A percentile compares a stretch with the other conserved stretches of the same genome.
Evolutionary conservation across 2,329 filamentous ascomycete species (phyloP).

Genomic region (Scedosporium dehoogii): DNA sequence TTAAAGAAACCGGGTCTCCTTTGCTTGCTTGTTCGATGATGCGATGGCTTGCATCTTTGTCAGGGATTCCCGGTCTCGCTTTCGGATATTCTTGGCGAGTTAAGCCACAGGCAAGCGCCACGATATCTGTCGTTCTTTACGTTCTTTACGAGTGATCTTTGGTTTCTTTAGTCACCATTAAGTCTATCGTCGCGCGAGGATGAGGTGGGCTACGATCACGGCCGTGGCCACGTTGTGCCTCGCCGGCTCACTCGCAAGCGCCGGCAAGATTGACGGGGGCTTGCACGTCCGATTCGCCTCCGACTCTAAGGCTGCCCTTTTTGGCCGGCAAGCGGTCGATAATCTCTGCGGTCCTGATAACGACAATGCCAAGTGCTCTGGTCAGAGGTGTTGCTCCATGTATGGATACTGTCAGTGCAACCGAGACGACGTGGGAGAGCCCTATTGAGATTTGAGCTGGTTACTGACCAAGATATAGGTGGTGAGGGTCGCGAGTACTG

Average conservation of each 20-base stretch:
- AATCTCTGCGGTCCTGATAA: background rate
- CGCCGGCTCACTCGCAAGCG: background rate
- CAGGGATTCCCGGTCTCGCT: background rate
- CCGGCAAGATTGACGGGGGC: background rate
- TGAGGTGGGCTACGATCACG: background rate
- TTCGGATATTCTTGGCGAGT: background rate
- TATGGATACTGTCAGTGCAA: constrained; percentile 11
- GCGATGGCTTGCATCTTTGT: background rate
- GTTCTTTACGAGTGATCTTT: background rate
- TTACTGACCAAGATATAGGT: background rate
- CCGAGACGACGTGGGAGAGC: too few species aligned
- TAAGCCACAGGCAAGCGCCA: background rate
- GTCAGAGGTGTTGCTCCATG: constrained; percentile 11
- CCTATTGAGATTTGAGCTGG: too few species aligned
- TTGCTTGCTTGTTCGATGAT: background rate
- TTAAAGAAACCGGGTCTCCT: background rate
- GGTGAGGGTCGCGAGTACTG: constrained; percentile 13
- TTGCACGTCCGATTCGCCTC: background rate
- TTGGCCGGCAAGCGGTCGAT: background rate
- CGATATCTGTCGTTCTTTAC: background rate
- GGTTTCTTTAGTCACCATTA: background rate
- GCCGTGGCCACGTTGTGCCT: background rate
- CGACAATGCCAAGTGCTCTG: background rate
- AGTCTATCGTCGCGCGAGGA: background rate
- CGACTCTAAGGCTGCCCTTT: background rate